Evolutionary conservation across 108 stramenopile species (phyloP), one percentile per base, ranked within the genome.

Genomic region (Conticribra guillardii): DNA sequence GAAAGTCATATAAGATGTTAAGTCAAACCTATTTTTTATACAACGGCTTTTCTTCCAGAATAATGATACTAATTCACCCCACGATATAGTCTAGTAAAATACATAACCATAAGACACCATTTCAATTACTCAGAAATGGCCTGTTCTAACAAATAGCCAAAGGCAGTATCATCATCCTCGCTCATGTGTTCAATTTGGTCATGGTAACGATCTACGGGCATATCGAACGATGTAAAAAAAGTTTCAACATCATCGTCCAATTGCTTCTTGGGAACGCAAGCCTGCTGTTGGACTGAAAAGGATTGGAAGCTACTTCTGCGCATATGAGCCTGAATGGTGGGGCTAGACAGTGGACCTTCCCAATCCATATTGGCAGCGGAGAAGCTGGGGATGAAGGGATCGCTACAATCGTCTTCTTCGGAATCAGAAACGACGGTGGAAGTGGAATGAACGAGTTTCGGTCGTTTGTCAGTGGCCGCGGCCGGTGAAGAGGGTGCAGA

Each of bases 151-250:
- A 83, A 65, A 46, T 75, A 62, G 17, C 79, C 82, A 54, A 80
- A 83, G 2, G 67, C 74, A 53, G 50, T 65, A 53, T 83, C 82
- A 56, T 78, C 76, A 47, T 83, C 58, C 9, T 80, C 82, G 26
- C 46, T 32, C 79, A 80, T 73, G 17, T 54, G 57, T 34, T 83
- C 73, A 60, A 83, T 69, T 29, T 74, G 54, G 9, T 65, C 73
- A 34, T 79, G 79, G 41, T 76, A 83, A 24, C 45, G 33, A 22
- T 83, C 74, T 1, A 64, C 34, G 14, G 67, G 66, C 66, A 83
- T 64, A 22, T 75, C 67, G 34, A 83, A 70, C 18, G 54, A 31
- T 27, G 49, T 33, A 19, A 83, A 78, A 52, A 83, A 83, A 30
- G 31, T 37, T 8, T 80, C 82, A 19, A 83, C 50, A 31, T 79